Evolutionary conservation across 2,329 filamentous ascomycete genomes (phyloP).

Genomic region (Colletotrichum noveboracense): DNA sequence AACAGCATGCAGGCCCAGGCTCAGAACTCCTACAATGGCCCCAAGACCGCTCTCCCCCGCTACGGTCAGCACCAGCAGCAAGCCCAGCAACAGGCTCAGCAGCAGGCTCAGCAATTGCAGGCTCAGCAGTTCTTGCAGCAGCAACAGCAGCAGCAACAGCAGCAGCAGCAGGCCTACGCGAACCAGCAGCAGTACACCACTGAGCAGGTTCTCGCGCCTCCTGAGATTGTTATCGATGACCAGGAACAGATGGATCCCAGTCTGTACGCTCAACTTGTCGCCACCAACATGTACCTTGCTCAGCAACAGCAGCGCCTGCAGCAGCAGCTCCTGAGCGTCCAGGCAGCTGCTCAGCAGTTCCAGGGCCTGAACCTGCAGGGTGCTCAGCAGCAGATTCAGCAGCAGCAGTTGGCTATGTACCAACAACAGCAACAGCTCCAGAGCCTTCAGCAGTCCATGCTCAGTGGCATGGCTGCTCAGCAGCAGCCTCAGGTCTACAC

Average conservation of each 20-base stretch:
- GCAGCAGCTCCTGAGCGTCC: conserved; percentile 87
- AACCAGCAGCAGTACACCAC: conserved; percentile 64
- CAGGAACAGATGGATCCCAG: conserved; percentile 82
- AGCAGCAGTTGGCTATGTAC: conserved; percentile 49
- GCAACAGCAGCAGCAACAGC: conserved; percentile 31
- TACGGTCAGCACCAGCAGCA: conserved; percentile 40
- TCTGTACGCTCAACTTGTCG: conserved; percentile 85
- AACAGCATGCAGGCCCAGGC: conserved; percentile 51
- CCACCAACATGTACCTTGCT: conserved; percentile 89
- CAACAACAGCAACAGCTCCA: conserved; percentile 48
- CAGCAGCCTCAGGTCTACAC: conserved; percentile 81
- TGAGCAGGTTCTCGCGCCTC: conserved; percentile 87
- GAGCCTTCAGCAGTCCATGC: conserved; percentile 50
- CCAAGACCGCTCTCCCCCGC: conserved; percentile 64
- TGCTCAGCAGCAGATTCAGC: conserved; percentile 49
- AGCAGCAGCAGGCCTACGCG: conserved; percentile 32
- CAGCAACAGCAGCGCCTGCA: conserved; percentile 95
- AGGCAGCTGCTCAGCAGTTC: conserved; percentile 82
- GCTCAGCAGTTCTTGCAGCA: conserved; percentile 31
- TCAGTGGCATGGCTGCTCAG: conserved; percentile 44
- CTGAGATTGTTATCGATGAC: conserved; percentile 76
- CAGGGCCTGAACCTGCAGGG: conserved; percentile 75
- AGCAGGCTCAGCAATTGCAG: conserved; percentile 8
- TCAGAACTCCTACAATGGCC: conserved; percentile 52
- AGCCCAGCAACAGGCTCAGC: conserved; percentile 8